These are phyloP conservation scores for Sherardia arvensis DNA, from an alignment of 257 asterid genomes.

Conservation along the genomic window DNA sequence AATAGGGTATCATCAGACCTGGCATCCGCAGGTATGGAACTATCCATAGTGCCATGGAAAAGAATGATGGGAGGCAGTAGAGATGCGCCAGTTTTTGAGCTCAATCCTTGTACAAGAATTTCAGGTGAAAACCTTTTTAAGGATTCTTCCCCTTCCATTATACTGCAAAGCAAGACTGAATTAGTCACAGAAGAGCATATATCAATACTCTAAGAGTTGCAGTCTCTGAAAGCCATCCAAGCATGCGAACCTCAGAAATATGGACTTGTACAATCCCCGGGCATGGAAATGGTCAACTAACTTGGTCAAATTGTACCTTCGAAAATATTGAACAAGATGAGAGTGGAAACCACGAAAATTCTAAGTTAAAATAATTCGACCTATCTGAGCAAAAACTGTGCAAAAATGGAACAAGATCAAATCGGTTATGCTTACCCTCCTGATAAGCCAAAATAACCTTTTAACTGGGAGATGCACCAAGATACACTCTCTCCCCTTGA, in stretches of 20 bases:
- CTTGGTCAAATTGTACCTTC: conserved; percentile 72
- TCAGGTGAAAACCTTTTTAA: conserved; percentile 79
- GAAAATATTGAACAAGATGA: conserved; percentile 3
- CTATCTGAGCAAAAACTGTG: background rate
- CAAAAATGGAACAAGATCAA: background rate
- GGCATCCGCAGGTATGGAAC: conserved; percentile 68
- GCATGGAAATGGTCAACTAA: conserved; percentile 83
- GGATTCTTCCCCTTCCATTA: conserved; percentile 90
- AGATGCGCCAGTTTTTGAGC: conserved; percentile 29
- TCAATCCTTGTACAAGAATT: conserved; percentile 37
- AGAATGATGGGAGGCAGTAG: conserved; percentile 68
- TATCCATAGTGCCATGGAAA: conserved; percentile 74
- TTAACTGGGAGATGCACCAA: conserved; percentile 81
- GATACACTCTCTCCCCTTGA: conserved; percentile 58
- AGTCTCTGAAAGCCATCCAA: conserved; percentile 10
- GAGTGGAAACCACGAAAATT: background rate
- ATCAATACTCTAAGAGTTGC: background rate
- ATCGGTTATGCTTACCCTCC: conserved; percentile 64
- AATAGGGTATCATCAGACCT: conserved; percentile 46
- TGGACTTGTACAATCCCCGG: conserved; percentile 91
- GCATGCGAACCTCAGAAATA: conserved; percentile 60
- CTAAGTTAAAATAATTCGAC: background rate
- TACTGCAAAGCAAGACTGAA: conserved; percentile 35
- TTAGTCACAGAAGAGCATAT: conserved; percentile 2
- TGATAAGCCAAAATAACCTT: conserved; percentile 92